Base-by-base conservation (phyloP, 2,329 filamentous ascomycete species). In the Monosporascus cannonballus region DNA sequence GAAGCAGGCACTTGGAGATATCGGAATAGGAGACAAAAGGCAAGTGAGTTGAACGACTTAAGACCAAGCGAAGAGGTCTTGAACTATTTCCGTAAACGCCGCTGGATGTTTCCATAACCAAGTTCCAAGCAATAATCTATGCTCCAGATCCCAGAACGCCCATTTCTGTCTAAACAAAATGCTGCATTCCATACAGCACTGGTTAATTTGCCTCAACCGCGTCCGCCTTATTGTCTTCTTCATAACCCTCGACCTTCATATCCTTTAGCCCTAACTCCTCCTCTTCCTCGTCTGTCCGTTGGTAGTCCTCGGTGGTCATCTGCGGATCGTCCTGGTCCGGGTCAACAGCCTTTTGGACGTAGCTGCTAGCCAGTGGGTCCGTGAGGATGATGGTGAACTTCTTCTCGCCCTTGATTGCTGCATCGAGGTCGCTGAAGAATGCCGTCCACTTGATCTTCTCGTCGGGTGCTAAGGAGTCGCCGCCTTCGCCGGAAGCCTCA, bases 221-320 rank as follows among this genome's bases (percentile, higher is more conserved):
- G 11, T 59, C 57, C 6, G 50, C 47, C 18, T 54, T 46, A 48
- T 20, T 42, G 11, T 83, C 79, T 50, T 84, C 76, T 69, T 87
- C 87, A 65, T 99, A 97, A 0, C 84, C 85, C 69, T 97, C 92
- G 0, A 85, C 84, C 78, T 93, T 94, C 85, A 99, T 99, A 66
- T 99, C 94, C 54, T 76, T 84, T 59, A 99, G 73, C 0, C 94
- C 94, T 11, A 99, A 75, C 54, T 96, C 90, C 64, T 99, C 94
- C 72, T 96, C 90, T 67, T 99, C 94, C 69, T 96, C 89, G 0
- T 87, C 84, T 0, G 93, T 96, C 55, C 94, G 81, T 54, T 88
- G 83, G 69, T 99, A 99, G 30, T 89, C 87, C 72, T 90, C 89
- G 3, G 83, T 79, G 53, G 80, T 84, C 67, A 99, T 87, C 71